Base-by-base conservation (phyloP, 2,329 filamentous ascomycete genomes). In the Talaromyces sp. region DNA sequence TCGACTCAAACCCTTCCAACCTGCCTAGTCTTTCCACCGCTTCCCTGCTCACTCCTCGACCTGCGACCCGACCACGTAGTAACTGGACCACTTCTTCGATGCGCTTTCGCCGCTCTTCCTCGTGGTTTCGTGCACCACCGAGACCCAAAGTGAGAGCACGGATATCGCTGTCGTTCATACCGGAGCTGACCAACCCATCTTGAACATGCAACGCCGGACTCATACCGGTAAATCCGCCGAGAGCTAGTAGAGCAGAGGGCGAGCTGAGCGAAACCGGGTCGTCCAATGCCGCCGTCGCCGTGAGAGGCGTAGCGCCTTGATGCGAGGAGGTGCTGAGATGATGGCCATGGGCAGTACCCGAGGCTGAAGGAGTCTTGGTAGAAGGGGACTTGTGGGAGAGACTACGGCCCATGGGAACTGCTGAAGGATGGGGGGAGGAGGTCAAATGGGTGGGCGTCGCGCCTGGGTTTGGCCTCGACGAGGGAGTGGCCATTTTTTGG, bases 381-480 rank as follows among this genome's bases (percentile, higher is more conserved):
- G 75, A 76, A 2, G 76, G 75, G 6, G 76, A 78, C 62, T 77
- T 78, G 58, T 77, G 73, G 15, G 76, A 71, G 19, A 77, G 65
- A 25, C 73, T 70, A 22, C 69, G 69, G 40, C 70, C 66, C 66
- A 76, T 73, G 56, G 74, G 69, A 25, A 69, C 70, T 50, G 70
- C 73, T 28, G 74, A 69, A 9, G 74, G 75, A 56, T 72, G 74
- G 50, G 76, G 76, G 21, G 76, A 77, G 33, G 76, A 74, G 33
- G 74, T 76, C 41, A 75, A 65, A 60, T 76, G 70, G 19, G 70
- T 77, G 22, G 76, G 76, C 56, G 76, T 78, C 35, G 74, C 69
- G 54, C 68, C 74, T 25, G 73, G 73, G 43, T 74, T 73, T 31
- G 63, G 66, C 60, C 75, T 78, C 25, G 75, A 73, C 28, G 75